Evolutionary conservation across 176 grass and related monocot genomes (phyloP), one percentile per base, ranked within the genome.

Genomic region (Zizania latifolia): DNA sequence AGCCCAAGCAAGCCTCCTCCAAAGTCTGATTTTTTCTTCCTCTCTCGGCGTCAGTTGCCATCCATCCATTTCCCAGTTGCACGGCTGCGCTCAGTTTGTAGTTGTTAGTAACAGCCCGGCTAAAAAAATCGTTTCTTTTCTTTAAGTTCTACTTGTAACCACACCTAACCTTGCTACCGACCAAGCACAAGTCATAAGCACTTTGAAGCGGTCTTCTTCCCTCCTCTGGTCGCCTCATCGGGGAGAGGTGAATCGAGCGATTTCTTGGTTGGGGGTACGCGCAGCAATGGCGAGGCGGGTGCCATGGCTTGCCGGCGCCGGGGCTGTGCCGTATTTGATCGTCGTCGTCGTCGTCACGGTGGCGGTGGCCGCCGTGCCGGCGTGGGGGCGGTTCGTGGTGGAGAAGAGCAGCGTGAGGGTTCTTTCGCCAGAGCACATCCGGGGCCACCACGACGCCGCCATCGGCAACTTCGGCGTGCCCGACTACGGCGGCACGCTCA

Each of bases 401-500:
- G 95, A 99, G 89, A 99, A 88, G 86, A 92, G 64, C 86, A 94
- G 89, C 76, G 79, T 99, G 34, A 78, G 82, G 68, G 91, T 99
- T 32, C 41, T 99, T 4, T 86, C 89, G 37, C 95, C 95, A 23
- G 84, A 83, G 60, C 82, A 89, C 62, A 87, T 99, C 84, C 65
- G 82, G 31, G 91, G 95, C 0, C 91, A 87, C 79, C 95, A 94
- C 78, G 86, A 92, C 35, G 95, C 91, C 5, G 89, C 95, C 55
- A 92, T 99, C 60, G 95, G 89, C 38, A 99, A 99, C 87, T 99
- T 92, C 75, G 95, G 95, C 26, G 78, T 99, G 70, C 95, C 95
- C 9, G 75, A 94, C 59, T 99, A 99, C 68, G 95, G 95, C 24
- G 95, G 84, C 56, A 99, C 91, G 56, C 78, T 99, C 72, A 85